Percentiles rank a stretch among this genome's conserved stretches.
phyloP scores from a whole-genome alignment of 441 rosid species.

The Omphalea diandra region DNA sequence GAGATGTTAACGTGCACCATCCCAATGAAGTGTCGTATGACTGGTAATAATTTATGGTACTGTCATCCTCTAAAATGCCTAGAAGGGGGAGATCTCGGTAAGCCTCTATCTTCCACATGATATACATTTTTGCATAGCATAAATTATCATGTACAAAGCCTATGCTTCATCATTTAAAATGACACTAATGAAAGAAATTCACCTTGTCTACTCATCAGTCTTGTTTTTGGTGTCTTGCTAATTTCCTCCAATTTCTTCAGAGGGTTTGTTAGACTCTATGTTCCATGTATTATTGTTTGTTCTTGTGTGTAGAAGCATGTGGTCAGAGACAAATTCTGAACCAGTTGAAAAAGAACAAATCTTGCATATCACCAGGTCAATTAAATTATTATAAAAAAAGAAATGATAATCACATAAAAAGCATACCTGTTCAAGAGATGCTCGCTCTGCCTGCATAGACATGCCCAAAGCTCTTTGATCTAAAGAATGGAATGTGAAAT shows the following conservation, averaged over 20 bases:
- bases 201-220: not conserved
- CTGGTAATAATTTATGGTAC: not conserved
- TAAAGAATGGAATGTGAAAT: conserved; percentile 28
- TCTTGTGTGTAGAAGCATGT: not conserved
- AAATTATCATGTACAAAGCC: not conserved
- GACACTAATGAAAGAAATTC: not conserved
- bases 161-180: not conserved
- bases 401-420: not conserved
- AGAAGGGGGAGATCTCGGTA: not conserved
- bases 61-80: not conserved
- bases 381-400: not conserved
- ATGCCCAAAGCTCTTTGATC: conserved; percentile 99
- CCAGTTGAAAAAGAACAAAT: not conserved
- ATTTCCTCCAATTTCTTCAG: conserved; percentile 1
- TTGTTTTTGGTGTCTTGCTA: no score
- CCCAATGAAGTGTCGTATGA: not conserved
- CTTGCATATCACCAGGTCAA: not conserved
- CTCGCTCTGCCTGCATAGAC: conserved; percentile 98
- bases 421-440: conserved; percentile 79
- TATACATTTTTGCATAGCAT: not conserved
- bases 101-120: not conserved
- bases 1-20: not conserved
- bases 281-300: not conserved
- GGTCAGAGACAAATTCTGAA: not conserved
- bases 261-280: not conserved